Conservation (phyloP, 345 rosid genomes). For the Erucastrum elatum region DNA sequence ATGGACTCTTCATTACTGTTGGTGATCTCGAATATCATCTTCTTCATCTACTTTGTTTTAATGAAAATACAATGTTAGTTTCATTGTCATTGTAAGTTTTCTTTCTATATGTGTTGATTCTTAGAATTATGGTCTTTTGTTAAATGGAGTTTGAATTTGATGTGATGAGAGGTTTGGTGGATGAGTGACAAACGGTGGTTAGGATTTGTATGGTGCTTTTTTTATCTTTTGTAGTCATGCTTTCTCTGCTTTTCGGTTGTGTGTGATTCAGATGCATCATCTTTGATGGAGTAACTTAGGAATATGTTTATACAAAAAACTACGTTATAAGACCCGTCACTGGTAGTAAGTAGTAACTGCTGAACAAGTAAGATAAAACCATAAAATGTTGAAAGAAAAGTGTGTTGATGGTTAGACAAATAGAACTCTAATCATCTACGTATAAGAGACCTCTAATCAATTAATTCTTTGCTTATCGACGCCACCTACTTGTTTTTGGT, state of each 20-base stretch:
- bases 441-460: neutral
- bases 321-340: neutral
- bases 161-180: too few relatives aligned
- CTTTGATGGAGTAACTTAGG: neutral
- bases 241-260: neutral
- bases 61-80: slow-evolving; percentile 32
- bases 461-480: neutral
- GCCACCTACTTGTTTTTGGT: neutral
- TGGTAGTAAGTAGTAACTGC: neutral
- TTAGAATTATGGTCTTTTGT: slow-evolving; percentile 14
- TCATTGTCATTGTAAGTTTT: slow-evolving; percentile 29
- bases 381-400: neutral
- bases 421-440: neutral
- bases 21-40: too few relatives aligned
- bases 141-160: slow-evolving; percentile 14
- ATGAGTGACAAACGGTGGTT: too few relatives aligned
- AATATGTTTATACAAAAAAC: too few relatives aligned
- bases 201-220: too few relatives aligned
- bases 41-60: slow-evolving; percentile 16
- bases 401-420: neutral
- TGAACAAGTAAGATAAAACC: too few relatives aligned
- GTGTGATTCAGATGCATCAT: neutral
- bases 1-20: too few relatives aligned
- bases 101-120: slow-evolving; percentile 10
- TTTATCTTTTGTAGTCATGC: neutral